Percentiles rank a stretch among this genome's conserved stretches.
phyloP scores from a whole-genome alignment of 441 rosid species.

The Erodium texanum region DNA sequence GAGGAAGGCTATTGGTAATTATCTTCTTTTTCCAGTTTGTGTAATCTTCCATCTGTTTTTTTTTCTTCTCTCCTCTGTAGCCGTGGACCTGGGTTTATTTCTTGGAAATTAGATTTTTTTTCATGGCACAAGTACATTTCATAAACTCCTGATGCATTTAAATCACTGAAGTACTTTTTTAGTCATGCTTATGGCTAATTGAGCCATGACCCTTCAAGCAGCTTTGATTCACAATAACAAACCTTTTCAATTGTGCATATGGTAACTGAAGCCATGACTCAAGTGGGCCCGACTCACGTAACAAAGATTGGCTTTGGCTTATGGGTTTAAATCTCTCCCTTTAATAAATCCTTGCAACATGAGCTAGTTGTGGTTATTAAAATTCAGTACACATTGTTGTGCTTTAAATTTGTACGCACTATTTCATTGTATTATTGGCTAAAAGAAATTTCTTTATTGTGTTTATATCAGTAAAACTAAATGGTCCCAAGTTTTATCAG shows the following conservation, averaged over 20 bases:
- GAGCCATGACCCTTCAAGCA: not conserved
- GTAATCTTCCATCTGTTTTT: not conserved
- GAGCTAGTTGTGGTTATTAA: not conserved
- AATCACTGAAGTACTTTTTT: not conserved
- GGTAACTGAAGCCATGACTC: not conserved
- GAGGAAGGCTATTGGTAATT: slow-evolving; percentile 69
- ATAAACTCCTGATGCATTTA: not conserved
- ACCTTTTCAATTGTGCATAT: not conserved
- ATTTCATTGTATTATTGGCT: not conserved
- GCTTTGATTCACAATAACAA: not conserved
- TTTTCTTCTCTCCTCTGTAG: not conserved
- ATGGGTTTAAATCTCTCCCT: not conserved
- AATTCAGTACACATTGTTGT: not conserved
- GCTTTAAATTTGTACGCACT: not conserved
- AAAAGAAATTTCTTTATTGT: not conserved
- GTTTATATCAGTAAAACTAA: slow-evolving; percentile 1
- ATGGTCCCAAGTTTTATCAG: slow-evolving; percentile 1
- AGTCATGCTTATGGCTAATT: not conserved
- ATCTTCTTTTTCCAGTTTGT: slow-evolving; percentile 9
- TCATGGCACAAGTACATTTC: not conserved
- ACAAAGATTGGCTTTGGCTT: slow-evolving; percentile 1
- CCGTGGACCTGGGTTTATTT: not conserved
- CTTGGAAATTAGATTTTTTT: not conserved
- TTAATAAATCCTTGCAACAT: slow-evolving; percentile 1
- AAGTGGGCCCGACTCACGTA: not conserved